A percentile compares a stretch with the other conserved stretches of the same genome.
These are phyloP conservation scores for Ogataea pini DNA, from an alignment of 805 yeast genomes.

Conservation along the genomic window DNA sequence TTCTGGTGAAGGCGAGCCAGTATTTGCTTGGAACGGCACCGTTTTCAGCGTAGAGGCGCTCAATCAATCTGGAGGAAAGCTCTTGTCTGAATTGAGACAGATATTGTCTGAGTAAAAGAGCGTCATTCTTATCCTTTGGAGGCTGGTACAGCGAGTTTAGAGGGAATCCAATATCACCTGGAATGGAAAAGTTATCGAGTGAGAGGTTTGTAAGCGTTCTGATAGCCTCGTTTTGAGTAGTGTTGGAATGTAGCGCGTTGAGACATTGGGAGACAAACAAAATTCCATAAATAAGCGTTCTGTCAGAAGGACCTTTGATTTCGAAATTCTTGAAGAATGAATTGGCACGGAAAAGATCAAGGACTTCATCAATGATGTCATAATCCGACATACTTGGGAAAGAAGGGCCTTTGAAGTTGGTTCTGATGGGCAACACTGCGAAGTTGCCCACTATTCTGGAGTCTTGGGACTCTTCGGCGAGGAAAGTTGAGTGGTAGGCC, in stretches of 20 bases:
- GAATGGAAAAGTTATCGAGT: constrained; percentile 83
- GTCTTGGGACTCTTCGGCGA: constrained; percentile 57
- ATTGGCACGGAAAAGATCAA: constrained; percentile 93
- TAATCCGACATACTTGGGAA: constrained; percentile 75
- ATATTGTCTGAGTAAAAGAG: constrained; percentile 77
- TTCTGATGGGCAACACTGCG: constrained; percentile 79
- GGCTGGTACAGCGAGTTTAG: constrained; percentile 76
- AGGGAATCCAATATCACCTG: constrained; percentile 96
- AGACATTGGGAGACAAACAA: constrained; percentile 85
- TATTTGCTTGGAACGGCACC: constrained; percentile 72
- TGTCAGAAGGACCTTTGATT: constrained; percentile 92
- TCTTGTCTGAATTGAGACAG: constrained; percentile 95
- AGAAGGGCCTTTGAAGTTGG: constrained; percentile 89
- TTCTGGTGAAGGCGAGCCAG: constrained; percentile 95
- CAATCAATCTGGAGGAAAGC: constrained; percentile 75
- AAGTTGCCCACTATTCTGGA: constrained; percentile 75
- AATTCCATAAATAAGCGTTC: constrained; percentile 91
- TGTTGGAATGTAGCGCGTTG: constrained; percentile 52
- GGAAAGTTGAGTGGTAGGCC: constrained; percentile 81
- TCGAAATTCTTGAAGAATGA: constrained; percentile 96
- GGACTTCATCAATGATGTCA: constrained; percentile 87
- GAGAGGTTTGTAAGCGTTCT: constrained; percentile 79
- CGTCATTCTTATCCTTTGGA: constrained; percentile 72
- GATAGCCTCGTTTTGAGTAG: constrained; percentile 58
- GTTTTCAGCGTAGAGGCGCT: constrained; percentile 66